Percentiles rank a stretch among this genome's conserved stretches.
These are phyloP conservation scores for Escallonia rubra DNA, from an alignment of 129 eudicot genomes.

Conservation along the genomic window DNA sequence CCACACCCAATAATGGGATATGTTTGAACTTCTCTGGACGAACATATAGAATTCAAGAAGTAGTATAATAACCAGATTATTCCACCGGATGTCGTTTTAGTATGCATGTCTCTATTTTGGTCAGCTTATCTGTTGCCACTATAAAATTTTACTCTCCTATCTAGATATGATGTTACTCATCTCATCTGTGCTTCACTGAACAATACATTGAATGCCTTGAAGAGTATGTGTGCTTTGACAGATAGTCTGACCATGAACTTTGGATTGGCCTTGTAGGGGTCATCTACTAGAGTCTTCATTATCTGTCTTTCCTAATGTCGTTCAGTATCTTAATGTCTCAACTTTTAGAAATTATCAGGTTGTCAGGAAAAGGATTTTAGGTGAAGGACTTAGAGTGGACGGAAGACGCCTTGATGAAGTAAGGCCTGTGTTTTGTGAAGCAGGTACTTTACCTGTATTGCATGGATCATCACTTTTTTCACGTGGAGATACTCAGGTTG, in stretches of 20 bases:
- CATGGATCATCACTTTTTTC: constrained; percentile 91
- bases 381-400: constrained; percentile 77
- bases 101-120: neutral
- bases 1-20: too few relatives aligned
- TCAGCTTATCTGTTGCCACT: neutral
- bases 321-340: neutral
- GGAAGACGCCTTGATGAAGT: constrained; percentile 97
- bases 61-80: too few relatives aligned
- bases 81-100: neutral
- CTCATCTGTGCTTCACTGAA: neutral
- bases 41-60: too few relatives aligned
- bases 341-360: constrained; percentile 34
- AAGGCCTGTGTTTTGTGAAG: constrained; percentile 85
- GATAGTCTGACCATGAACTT: too few relatives aligned
- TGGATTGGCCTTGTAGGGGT: too few relatives aligned
- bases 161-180: neutral
- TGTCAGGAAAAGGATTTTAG: constrained; percentile 67
- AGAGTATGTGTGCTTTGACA: too few relatives aligned
- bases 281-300: neutral
- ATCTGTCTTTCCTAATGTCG: neutral
- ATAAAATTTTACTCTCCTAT: neutral
- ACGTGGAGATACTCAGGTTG: constrained; percentile 95
- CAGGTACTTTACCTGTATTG: constrained; percentile 70
- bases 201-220: too few relatives aligned
- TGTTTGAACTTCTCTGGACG: too few relatives aligned